Evolutionary conservation across 768 basidiomycete genomes (phyloP), one percentile per base, ranked within the genome.

Genomic region (Tephrocybe sp.): DNA sequence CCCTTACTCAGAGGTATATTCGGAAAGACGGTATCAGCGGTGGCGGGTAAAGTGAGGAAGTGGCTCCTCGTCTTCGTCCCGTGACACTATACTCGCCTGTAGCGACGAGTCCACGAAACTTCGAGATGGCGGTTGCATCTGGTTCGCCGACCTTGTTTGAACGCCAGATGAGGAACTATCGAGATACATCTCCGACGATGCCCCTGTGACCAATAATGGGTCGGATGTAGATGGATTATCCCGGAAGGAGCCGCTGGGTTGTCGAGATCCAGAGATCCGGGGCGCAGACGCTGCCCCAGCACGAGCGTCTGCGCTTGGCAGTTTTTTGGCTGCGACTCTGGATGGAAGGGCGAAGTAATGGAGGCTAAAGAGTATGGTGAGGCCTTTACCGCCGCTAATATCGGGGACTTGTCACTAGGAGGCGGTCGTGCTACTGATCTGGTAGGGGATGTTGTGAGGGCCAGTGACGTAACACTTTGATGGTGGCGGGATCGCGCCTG

Each of bases 271-370:
- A 45, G 62, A 61, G 54, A 61, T 62, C 63, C 68, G 73, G 57
- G 77, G 82, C 84, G 85, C 85, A 86, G 85, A 84, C 83, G 79
- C 78, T 70, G 81, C 82, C 85, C 84, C 84, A 78, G 83, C 61
- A 59, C 77, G 75, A 75, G 76, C 84, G 78, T 84, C 85, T 86
- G 85, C 85, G 85, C 84, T 79, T 61, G 70, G 76, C 49, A 84
- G 76, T 88, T 86, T 86, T 88, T 86, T 86, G 83, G 64, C 76
- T 74, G 77, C 49, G 56, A 45, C 29, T 62, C 57, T n/a, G 69
- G 61, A 55, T 64, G 63, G 52, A 63, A 70, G 8, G 74, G 74
- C 15, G 69, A 65, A 12, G 72, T 73, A 41, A 75, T 75, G 6
- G 71, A 68, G 18, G 72, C 64, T 2, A 74, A 60, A 25, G 72